Evolutionary conservation across 106 monocot genomes (phyloP).

Genomic region (Hemerocallis citrina): DNA sequence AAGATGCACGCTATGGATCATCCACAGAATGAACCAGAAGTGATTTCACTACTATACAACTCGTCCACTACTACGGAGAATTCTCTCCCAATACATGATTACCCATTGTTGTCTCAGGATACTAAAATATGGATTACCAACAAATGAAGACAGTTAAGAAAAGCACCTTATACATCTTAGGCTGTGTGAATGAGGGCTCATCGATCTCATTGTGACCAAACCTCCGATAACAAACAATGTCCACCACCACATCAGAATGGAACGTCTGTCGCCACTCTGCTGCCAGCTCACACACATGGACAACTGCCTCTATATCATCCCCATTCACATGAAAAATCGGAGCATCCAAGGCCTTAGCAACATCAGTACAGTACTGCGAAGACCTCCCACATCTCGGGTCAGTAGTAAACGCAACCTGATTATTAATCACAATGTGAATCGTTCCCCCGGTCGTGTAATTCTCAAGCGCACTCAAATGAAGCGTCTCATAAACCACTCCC

Average conservation of each 20-base stretch:
- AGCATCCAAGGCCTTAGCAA: constrained; percentile 80
- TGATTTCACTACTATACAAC: too few relatives aligned
- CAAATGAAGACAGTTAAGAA: not conserved
- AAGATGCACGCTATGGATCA: too few relatives aligned
- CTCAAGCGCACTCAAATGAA: constrained; percentile 81
- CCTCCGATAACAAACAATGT: constrained; percentile 80
- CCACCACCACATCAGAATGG: constrained; percentile 91
- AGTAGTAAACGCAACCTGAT: constrained; percentile 95
- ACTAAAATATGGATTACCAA: too few relatives aligned
- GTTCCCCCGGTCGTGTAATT: constrained; percentile 96
- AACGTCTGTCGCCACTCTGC: constrained; percentile 94
- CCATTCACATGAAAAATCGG: constrained; percentile 99
- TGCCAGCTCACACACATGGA: constrained; percentile 89
- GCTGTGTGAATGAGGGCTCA: constrained; percentile 91
- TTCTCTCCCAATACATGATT: too few relatives aligned
- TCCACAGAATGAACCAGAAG: too few relatives aligned
- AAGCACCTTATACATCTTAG: constrained; percentile 88
- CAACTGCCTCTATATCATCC: constrained; percentile 94
- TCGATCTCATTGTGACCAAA: constrained; percentile 98
- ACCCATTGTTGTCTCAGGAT: too few relatives aligned
- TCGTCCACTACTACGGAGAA: too few relatives aligned
- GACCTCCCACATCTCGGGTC: constrained; percentile 81
- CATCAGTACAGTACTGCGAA: constrained; percentile 92
- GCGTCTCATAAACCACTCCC: constrained; percentile 94
- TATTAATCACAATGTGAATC: constrained; percentile 88